These are phyloP conservation scores for Taiozyma sp. DNA, from an alignment of 1,139 yeast species.

Conservation along the genomic window DNA sequence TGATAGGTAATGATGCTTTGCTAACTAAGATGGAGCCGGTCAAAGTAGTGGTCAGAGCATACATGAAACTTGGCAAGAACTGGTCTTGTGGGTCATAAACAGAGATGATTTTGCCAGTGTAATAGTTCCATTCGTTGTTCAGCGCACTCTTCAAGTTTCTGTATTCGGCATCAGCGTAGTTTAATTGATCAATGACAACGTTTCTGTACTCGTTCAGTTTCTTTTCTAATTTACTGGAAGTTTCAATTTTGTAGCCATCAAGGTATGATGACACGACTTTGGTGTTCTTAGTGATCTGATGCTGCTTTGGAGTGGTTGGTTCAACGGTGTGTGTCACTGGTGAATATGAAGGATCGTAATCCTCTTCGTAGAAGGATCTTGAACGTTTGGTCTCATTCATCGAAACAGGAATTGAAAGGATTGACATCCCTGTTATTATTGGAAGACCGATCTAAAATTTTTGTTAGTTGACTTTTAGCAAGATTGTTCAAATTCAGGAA, in stretches of 20 bases:
- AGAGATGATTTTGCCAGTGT: constrained; percentile 13
- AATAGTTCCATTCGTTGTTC: constrained; percentile 18
- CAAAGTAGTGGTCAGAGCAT: constrained; percentile 48
- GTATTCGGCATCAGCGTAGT: constrained; percentile 19
- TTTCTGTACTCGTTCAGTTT: constrained; percentile 16
- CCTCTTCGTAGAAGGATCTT: constrained; percentile 21
- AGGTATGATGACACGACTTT: constrained; percentile 13
- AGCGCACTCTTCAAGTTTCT: constrained; percentile 20
- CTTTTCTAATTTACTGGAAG: constrained; percentile 19
- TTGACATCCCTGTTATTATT: constrained; percentile 9
- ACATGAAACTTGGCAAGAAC: constrained; percentile 45
- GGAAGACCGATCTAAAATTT: constrained; percentile 9
- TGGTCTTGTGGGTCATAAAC: constrained; percentile 23
- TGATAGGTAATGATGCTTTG: constrained; percentile 39
- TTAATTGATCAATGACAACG: constrained; percentile 12
- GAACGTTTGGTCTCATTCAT: constrained; percentile 15
- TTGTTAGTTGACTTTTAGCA: constrained; percentile 1
- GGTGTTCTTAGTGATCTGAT: constrained; percentile 2
- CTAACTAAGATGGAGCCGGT: constrained; percentile 50
- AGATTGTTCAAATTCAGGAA: not conserved
- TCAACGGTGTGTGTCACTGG: constrained; percentile 8
- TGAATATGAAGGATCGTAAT: constrained; percentile 15
- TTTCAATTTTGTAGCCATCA: constrained; percentile 22
- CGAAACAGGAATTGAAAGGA: constrained; percentile 11
- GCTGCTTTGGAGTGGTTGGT: constrained; percentile 1